Base-by-base conservation (phyloP, 2,329 filamentous ascomycete genomes). In the Cadophora luteo-olivacea region DNA sequence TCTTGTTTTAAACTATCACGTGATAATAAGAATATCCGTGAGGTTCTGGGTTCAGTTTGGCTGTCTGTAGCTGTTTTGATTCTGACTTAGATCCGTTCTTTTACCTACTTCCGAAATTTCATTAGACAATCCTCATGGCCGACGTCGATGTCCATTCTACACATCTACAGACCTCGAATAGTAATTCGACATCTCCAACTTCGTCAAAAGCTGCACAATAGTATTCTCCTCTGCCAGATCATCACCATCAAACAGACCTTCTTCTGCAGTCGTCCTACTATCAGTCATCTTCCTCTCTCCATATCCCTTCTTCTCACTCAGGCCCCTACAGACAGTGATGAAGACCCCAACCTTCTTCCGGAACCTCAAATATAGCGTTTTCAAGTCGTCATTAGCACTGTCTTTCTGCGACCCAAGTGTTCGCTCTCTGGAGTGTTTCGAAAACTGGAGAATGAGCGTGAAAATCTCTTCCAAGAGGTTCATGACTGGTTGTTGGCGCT, bases 381-480 rank as follows among this genome's bases (percentile, higher is more conserved):
- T 78, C 14, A 84, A 76, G n/a, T 80, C 77, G 14, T 77, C 79
- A 67, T 81, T 80, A 7, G 75, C 77, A 16, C 55, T 75, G 72
- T 38, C 79, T 75, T 54, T 73, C 72, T 55, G 69, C 69, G 48
- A 72, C 81, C 79, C 14, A 81, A 71, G 19, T 79, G 36, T 78
- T 71, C 80, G 80, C n/a, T 81, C 74, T 72, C 82, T 80, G 22
- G 80, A 78, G 48, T 79, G 76, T 73, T 84, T 86, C n/a, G 90
- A 88, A 76, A 96, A 96, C 14, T 84, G 82, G 12, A 97, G 81
- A n/a, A 97, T 86, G 0, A 87, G 79, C 0, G 84, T 82, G 71
- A 97, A 95, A 1, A 95, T 91, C 22, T 92, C 90, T 69, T 97
- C 91, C 0, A 97, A 81, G 0, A 97, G 81, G 49, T 86, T 86